Evolutionary conservation across 2,329 filamentous ascomycete species (phyloP).

Genomic region (Zalaria sp.): DNA sequence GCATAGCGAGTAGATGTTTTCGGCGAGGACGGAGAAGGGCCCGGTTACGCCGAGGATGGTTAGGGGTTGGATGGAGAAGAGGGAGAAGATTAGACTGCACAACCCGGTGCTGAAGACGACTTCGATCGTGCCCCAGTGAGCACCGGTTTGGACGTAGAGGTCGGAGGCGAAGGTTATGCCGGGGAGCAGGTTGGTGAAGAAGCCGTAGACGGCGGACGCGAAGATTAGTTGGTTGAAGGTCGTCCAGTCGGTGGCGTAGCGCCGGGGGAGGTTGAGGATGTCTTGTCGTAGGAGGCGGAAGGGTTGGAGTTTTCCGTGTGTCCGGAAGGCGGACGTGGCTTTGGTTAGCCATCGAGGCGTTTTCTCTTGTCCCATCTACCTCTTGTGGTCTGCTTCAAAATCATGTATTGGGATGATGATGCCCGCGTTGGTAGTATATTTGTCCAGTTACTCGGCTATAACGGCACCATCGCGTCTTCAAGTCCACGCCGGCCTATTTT

Average conservation of each 20-base stretch:
- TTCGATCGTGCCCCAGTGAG: slow-evolving; percentile 52
- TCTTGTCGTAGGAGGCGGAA: slow-evolving; percentile 20
- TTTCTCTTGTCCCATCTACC: too few species aligned
- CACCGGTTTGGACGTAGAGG: slow-evolving; percentile 46
- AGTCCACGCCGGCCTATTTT: too few species aligned
- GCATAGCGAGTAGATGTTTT: slow-evolving; percentile 50
- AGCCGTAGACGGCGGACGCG: slow-evolving; percentile 50
- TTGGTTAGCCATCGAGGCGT: background rate
- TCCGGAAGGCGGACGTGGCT: slow-evolving; percentile 7
- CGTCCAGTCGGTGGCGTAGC: slow-evolving; percentile 21
- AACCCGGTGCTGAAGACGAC: slow-evolving; percentile 53
- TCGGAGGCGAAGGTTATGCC: slow-evolving; percentile 56
- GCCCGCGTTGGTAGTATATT: too few species aligned
- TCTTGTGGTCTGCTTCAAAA: too few species aligned
- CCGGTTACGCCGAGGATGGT: slow-evolving; percentile 53
- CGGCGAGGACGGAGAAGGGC: slow-evolving; percentile 52
- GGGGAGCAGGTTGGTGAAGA: slow-evolving; percentile 52
- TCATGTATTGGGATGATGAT: too few species aligned
- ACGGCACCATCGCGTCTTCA: too few species aligned
- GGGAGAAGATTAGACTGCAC: slow-evolving; percentile 47
- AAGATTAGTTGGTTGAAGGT: slow-evolving; percentile 50
- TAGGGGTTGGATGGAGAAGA: slow-evolving; percentile 48
- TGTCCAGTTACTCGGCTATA: too few species aligned
- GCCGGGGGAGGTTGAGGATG: slow-evolving; percentile 12
- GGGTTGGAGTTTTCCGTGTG: slow-evolving; percentile 14